These are phyloP conservation scores for Fusarium chlamydosporum DNA, from an alignment of 2,329 filamentous ascomycete genomes.

Conservation along the genomic window DNA sequence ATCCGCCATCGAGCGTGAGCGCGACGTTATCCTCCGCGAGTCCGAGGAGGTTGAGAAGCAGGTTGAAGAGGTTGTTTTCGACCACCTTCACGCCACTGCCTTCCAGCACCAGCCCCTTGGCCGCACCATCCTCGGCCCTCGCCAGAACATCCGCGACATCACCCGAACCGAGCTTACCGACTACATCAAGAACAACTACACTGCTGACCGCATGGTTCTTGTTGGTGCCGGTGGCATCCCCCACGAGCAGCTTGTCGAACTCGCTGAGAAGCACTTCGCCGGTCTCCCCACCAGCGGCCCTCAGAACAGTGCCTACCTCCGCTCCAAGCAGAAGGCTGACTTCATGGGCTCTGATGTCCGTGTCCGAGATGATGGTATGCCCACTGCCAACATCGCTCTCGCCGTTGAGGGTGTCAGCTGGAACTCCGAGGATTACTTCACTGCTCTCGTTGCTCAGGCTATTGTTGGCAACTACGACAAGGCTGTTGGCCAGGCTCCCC, in stretches of 20 bases:
- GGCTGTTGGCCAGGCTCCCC: constrained; percentile 96
- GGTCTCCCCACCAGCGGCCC: constrained; percentile 81
- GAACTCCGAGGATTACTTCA: constrained; percentile 99
- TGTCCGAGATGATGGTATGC: constrained; percentile 95
- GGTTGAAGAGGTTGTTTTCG: constrained; percentile 98
- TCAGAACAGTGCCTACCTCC: constrained; percentile 79
- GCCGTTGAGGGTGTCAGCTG: constrained; percentile 99
- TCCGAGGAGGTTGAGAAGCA: constrained; percentile 99
- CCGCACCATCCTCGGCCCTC: constrained; percentile 96
- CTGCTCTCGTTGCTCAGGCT: constrained; percentile 95
- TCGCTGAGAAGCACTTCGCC: constrained; percentile 96
- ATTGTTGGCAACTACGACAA: constrained; percentile 99
- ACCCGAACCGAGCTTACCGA: constrained; percentile 88
- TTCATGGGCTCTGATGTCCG: constrained; percentile 97
- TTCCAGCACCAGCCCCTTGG: constrained; percentile 97
- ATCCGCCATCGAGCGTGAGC: constrained; percentile 93
- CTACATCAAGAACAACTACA: constrained; percentile 99
- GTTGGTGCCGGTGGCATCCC: constrained; percentile 95
- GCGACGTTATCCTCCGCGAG: constrained; percentile 98
- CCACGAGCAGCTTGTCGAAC: constrained; percentile 92
- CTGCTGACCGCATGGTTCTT: constrained; percentile 98
- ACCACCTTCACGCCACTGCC: constrained; percentile 97
- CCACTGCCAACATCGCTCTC: constrained; percentile 96
- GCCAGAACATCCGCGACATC: constrained; percentile 98
- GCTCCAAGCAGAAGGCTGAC: constrained; percentile 89